Evolutionary conservation across 805 yeast genomes (phyloP), one percentile per base, ranked within the genome.

Genomic region (Lachancea sp.): DNA sequence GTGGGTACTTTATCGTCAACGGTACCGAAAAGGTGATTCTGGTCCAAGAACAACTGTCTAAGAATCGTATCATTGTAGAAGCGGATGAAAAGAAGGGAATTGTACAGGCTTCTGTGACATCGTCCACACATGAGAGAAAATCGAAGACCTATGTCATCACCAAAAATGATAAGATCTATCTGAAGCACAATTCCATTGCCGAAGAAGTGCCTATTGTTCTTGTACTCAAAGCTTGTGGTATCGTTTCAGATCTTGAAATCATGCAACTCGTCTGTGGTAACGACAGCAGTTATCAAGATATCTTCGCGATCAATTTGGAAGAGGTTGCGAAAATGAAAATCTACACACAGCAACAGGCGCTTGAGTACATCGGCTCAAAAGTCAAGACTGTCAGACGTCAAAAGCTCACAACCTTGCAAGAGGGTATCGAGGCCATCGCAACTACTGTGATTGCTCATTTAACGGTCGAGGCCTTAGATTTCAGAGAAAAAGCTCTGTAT

Each of bases 1-100:
- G 99, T 68, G 99, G 99, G 58, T 93, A 93, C 62, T 93, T 93
- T 60, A 86, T 91, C 60, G 97, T 91, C 41, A 91, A 91, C 62
- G 99, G 99, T 64, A 93, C 99, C 0, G 99, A 93, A 58, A 93
- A 93, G 64, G 99, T 93, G 37, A 93, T 93, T 51, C 74, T 93
- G 54, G 95, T 93, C 36, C 99, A 93, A 67, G 99, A 93, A 67
- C 99, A 93, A 72, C 73, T 93, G 63, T 83, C 95, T 41, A 93
- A 93, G 69, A 93, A 93, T 68, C 86, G 99, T 76, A 93, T 93
- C 60, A 89, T 93, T 59, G 99, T 93, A 12, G 99, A 93, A 66
- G 93, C 96, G 1, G 99, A 93, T 63, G 95, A 86, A 52, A 87
- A 89, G 67, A 93, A 95, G 65, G 83, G 81, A 3, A 82, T 93